Base-by-base conservation (phyloP, 306 rosid genomes). In the Casuarina equisetifolia region DNA sequence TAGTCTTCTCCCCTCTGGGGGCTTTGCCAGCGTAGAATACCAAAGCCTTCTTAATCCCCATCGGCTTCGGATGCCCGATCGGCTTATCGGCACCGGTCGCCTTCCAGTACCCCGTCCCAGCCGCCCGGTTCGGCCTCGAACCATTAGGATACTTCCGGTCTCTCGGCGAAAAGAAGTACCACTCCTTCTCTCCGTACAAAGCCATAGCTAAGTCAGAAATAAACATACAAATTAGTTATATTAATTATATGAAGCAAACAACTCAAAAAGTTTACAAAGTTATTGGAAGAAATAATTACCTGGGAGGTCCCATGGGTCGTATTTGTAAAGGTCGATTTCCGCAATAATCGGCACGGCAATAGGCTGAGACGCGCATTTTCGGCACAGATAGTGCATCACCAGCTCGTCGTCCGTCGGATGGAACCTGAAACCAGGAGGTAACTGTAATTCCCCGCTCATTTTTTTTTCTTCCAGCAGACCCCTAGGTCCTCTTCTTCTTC, bases 81-180 rank as follows among this genome's bases (percentile, higher is more conserved):
- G 99, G 98, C 67, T 96, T 96, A 81, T 92, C 98, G 0, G 98
- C 98, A 4, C 99, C 99, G 52, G 99, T 96, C 53, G 98, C 99
- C 86, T 96, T 96, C 99, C 98, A 96, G 64, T 96, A 96, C 3
- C 99, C 99, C 75, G 82, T 61, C 15, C 99, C 99, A 0, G 99
- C 99, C 3, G 99, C 93, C 84, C 99, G 88, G 81, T 96, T 96
- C 52, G 99, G 97, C 84, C 99, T 82, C 0, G 99, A 96, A 45
- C 99, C 98, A 80, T 96, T 96, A 1, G 99, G 99, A 3, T 96
- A 96, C 58, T 96, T 96, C 74, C 99, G 75, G 44, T 96, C 99
- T 43, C 99, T 74, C 0, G 97, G 99, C 0, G 99, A 85, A 58
- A 96, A 96, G 73, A 96, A 96, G 44, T 92, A 96, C 99, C 99